These are phyloP conservation scores for Microcyclosporella mali DNA, from an alignment of 2,329 filamentous ascomycete species.

Conservation along the genomic window DNA sequence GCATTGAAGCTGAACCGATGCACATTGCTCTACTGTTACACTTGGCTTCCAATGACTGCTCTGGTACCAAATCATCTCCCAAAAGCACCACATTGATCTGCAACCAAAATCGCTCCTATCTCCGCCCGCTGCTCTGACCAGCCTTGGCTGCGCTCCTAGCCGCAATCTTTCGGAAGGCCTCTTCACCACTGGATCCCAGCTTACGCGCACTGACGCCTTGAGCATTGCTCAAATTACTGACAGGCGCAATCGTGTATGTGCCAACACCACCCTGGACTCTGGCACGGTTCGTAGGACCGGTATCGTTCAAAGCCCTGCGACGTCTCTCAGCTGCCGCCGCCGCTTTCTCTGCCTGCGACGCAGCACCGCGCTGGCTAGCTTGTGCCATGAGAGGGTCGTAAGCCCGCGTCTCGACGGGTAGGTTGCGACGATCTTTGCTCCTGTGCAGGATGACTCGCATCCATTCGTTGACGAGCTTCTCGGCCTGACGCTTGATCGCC, in stretches of 20 bases:
- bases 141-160: constrained; percentile 17
- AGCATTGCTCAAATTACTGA: constrained; percentile 42
- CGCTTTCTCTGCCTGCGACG: constrained; percentile 32
- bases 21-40: too few relatives aligned
- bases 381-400: constrained; percentile 50
- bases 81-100: too few relatives aligned
- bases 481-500: constrained; percentile 86
- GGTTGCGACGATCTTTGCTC: constrained; percentile 89
- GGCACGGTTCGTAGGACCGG: constrained; percentile 51
- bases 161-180: constrained; percentile 31
- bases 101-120: not conserved
- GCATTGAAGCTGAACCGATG: too few relatives aligned
- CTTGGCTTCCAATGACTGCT: too few relatives aligned
- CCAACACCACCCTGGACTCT: constrained; percentile 53
- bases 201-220: constrained; percentile 22
- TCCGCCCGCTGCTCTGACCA: constrained; percentile 1
- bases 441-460: constrained; percentile 81
- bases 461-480: constrained; percentile 91
- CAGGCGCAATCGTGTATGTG: constrained; percentile 59
- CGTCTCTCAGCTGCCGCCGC: constrained; percentile 45
- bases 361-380: constrained; percentile 23
- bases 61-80: not conserved
- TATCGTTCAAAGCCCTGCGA: constrained; percentile 47
- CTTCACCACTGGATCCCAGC: constrained; percentile 26
- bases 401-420: constrained; percentile 55